phyloP scores from a whole-genome alignment of 1,284 basidiomycete genomes.

The Apiotrichum veenhuisii region DNA sequence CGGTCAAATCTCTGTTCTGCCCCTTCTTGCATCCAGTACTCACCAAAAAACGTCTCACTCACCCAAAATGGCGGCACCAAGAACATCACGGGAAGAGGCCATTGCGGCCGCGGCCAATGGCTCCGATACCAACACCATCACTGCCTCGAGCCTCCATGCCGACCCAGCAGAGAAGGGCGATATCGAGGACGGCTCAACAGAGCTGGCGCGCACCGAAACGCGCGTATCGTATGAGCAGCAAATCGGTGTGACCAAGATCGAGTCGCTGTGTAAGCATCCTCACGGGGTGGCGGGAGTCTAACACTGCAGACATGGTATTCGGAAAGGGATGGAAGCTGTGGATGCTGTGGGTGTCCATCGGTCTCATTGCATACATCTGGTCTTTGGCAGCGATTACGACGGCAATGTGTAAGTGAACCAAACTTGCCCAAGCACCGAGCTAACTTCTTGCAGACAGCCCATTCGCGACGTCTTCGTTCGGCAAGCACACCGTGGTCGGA shows the following conservation, averaged over 20 bases:
- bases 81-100: neutral
- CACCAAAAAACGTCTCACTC: neutral
- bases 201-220: conserved; percentile 1
- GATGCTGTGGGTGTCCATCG: conserved; percentile 32
- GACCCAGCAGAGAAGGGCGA: neutral
- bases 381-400: conserved; percentile 26
- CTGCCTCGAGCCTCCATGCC: neutral
- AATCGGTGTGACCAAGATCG: conserved; percentile 42
- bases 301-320: conserved; percentile 32
- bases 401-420: conserved; percentile 24
- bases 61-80: neutral
- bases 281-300: neutral
- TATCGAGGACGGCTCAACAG: neutral
- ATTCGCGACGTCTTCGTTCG: conserved; percentile 44
- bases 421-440: too few relatives aligned
- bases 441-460: conserved; percentile 17
- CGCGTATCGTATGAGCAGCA: conserved; percentile 21
- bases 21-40: neutral
- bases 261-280: conserved; percentile 28
- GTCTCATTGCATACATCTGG: conserved; percentile 28
- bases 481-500: conserved; percentile 41
- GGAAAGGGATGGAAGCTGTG: conserved; percentile 24
- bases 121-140: neutral
- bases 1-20: neutral
- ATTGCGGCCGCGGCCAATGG: neutral